phyloP scores from a whole-genome alignment of 768 basidiomycete species.

The Kwoniella dejecticola region DNA sequence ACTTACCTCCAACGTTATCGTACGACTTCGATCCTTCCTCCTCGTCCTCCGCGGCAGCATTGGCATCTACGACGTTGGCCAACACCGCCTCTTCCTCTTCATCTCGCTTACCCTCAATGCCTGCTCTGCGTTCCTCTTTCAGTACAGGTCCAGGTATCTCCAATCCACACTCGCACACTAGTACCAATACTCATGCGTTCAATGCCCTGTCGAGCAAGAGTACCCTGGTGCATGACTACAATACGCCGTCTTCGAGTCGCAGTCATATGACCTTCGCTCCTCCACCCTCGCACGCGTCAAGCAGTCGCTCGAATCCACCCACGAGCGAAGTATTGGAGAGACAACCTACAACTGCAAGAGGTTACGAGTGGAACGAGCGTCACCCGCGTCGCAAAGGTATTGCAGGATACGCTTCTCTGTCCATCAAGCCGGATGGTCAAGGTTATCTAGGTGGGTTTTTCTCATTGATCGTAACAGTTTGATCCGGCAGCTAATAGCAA shows the following conservation, averaged over 20 bases:
- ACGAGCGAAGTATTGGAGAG: slow-evolving; percentile 16
- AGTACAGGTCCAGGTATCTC: no score
- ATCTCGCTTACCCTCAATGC: neutral
- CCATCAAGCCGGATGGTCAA: slow-evolving; percentile 24
- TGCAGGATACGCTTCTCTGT: slow-evolving; percentile 26
- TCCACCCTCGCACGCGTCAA: neutral
- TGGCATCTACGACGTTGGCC: neutral
- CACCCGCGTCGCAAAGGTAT: neutral
- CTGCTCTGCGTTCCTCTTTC: neutral
- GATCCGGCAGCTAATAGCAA: no score
- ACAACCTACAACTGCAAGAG: slow-evolving; percentile 16
- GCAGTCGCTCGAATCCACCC: neutral
- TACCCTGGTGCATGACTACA: neutral
- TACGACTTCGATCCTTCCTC: slow-evolving; percentile 1
- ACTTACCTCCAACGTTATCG: neutral
- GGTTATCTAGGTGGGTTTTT: slow-evolving; percentile 27
- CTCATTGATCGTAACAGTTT: no score
- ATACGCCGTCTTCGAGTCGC: neutral
- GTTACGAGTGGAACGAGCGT: slow-evolving; percentile 26
- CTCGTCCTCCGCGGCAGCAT: neutral
- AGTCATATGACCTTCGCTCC: neutral
- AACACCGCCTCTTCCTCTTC: neutral
- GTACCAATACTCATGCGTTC: neutral
- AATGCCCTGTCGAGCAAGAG: neutral
- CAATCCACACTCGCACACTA: no score